A percentile compares a stretch with the other conserved stretches of the same genome.
phyloP scores from a whole-genome alignment of 768 basidiomycete species.

The Psilocybe azurescens region DNA sequence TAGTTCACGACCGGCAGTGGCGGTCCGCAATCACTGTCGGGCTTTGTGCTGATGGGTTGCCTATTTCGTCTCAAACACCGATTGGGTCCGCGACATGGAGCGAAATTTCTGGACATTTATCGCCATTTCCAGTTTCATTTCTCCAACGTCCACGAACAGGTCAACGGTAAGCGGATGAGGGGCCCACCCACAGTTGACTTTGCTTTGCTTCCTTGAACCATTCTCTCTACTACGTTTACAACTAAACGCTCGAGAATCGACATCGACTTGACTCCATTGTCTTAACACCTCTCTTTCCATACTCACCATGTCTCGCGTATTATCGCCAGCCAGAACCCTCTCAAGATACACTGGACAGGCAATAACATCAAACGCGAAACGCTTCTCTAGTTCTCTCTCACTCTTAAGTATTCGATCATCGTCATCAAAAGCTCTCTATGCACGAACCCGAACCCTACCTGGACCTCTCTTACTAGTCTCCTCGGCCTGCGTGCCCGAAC shows the following conservation, averaged over 20 bases:
- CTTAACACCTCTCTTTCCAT: neutral
- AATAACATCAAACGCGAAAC: neutral
- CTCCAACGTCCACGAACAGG: constrained; percentile 12
- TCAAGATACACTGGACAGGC: constrained; percentile 1
- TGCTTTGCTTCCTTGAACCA: neutral
- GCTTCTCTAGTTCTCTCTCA: constrained; percentile 9
- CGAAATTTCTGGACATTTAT: constrained; percentile 10
- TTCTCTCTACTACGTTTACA: neutral
- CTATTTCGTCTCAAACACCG: neutral
- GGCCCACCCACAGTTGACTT: neutral
- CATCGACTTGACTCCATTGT: too few relatives aligned
- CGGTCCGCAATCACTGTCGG: too few relatives aligned
- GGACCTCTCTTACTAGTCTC: constrained; percentile 31
- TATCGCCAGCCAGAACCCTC: constrained; percentile 6
- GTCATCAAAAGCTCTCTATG: constrained; percentile 16
- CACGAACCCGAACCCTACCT: constrained; percentile 26
- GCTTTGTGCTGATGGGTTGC: too few relatives aligned
- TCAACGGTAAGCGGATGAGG: neutral
- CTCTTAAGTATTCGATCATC: neutral
- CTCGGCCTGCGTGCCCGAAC: constrained; percentile 22
- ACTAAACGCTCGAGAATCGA: too few relatives aligned
- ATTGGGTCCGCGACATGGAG: neutral
- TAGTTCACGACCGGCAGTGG: too few relatives aligned
- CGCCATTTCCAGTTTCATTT: neutral
- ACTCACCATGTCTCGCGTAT: constrained; percentile 14